Percentiles rank a stretch among this genome's conserved stretches.
Conservation (phyloP, 345 rosid species). For the Xanthoceras sorbifolium region DNA sequence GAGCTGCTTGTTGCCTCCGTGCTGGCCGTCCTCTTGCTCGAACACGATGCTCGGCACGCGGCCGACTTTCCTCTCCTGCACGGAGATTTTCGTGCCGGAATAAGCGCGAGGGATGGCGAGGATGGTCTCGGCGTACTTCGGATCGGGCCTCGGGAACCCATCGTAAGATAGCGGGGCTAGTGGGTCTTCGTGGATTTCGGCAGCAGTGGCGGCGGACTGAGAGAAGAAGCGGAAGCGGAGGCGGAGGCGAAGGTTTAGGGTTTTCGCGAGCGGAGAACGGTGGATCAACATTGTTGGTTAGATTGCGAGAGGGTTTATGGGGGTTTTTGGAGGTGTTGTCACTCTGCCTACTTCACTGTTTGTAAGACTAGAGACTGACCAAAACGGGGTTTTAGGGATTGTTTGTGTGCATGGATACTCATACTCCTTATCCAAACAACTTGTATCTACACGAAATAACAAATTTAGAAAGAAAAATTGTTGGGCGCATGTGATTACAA, state of each 20-base stretch:
- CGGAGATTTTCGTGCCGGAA: constrained; percentile 65
- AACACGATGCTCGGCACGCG: constrained; percentile 81
- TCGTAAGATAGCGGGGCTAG: constrained; percentile 49
- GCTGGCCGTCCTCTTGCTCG: constrained; percentile 88
- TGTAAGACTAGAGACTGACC: not conserved
- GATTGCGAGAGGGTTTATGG: constrained; percentile 18
- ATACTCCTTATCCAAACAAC: not conserved
- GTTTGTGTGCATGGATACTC: not conserved
- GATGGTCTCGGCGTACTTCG: constrained; percentile 71
- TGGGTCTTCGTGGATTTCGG: constrained; percentile 30
- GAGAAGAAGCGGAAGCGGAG: constrained; percentile 51
- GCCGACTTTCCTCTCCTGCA: constrained; percentile 77
- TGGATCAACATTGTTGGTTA: constrained; percentile 53
- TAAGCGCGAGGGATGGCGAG: constrained; percentile 65
- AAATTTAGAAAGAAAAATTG: too few species aligned
- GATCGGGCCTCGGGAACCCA: constrained; percentile 73
- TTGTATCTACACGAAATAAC: too few species aligned
- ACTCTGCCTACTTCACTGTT: not conserved
- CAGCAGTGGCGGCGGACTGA: constrained; percentile 55
- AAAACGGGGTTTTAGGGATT: not conserved
- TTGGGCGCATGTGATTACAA: too few species aligned
- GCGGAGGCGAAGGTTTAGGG: constrained; percentile 43
- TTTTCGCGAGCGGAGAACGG: constrained; percentile 46
- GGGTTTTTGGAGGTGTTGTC: not conserved
- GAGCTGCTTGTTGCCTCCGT: constrained; percentile 91